Evolutionary conservation across 73 alveolate species (phyloP).

Genomic region (Paramecium tetraurelia): DNA sequence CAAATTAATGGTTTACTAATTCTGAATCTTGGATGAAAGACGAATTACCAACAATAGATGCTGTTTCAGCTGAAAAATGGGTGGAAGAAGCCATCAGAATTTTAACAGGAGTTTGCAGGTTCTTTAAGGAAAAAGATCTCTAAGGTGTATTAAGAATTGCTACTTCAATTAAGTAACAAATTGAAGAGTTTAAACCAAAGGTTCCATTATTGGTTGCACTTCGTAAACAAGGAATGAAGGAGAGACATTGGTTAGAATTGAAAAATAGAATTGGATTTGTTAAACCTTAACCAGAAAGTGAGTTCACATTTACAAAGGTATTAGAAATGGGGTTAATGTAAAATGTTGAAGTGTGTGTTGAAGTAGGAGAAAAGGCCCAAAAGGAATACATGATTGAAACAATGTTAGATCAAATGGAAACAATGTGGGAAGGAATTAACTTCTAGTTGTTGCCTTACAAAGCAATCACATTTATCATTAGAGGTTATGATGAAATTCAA

Average conservation of each 20-base stretch:
- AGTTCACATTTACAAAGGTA: slow-evolving; percentile 93
- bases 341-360: slow-evolving; percentile 94
- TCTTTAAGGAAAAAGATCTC: slow-evolving; percentile 79
- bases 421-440: slow-evolving; percentile 83
- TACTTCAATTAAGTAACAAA: slow-evolving; percentile 81
- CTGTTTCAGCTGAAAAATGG: slow-evolving; percentile 79
- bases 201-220: slow-evolving; percentile 98
- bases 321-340: slow-evolving; percentile 94
- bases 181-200: slow-evolving; percentile 96
- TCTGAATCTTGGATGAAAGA: slow-evolving; percentile 86
- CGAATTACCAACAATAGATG: slow-evolving; percentile 83
- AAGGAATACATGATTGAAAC: slow-evolving; percentile 87
- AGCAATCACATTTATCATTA: slow-evolving; percentile 66
- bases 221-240: slow-evolving; percentile 97
- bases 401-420: slow-evolving; percentile 78
- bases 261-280: slow-evolving; percentile 95
- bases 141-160: slow-evolving; percentile 88
- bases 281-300: slow-evolving; percentile 92
- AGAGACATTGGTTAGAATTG: slow-evolving; percentile 98
- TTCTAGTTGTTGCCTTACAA: slow-evolving; percentile 74
- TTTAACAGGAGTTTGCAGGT: slow-evolving; percentile 74
- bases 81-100: slow-evolving; percentile 80
- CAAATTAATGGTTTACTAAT: slow-evolving; percentile 78
- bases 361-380: slow-evolving; percentile 96
- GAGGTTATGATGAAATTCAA: slow-evolving; percentile 77